Percentiles rank a stretch among this genome's conserved stretches.
phyloP scores from a whole-genome alignment of 1,284 basidiomycete genomes.

The Rhodotorula sp. region DNA sequence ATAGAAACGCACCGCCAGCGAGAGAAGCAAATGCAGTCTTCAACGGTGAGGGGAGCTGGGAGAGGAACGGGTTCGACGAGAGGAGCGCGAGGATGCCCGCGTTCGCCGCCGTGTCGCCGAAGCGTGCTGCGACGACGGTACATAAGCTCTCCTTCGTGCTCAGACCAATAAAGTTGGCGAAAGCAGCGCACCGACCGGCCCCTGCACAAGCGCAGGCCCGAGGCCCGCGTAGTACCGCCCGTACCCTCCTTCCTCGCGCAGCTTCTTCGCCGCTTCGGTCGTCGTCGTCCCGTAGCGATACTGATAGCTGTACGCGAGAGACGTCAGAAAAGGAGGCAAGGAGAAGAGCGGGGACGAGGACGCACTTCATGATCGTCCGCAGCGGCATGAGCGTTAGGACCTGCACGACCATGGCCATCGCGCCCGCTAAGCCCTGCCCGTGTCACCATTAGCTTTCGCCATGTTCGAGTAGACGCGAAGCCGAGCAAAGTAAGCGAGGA shows the following conservation, averaged over 20 bases:
- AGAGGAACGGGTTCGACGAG: slow-evolving; percentile 67
- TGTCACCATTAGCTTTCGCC: neutral
- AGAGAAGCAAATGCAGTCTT: slow-evolving; percentile 57
- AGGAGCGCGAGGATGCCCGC: slow-evolving; percentile 75
- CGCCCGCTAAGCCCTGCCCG: slow-evolving; percentile 32
- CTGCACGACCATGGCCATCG: slow-evolving; percentile 79
- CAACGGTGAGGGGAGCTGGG: slow-evolving; percentile 61
- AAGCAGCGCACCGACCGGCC: slow-evolving; percentile 55
- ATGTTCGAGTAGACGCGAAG: neutral
- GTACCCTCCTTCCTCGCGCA: slow-evolving; percentile 72
- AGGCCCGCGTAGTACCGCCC: slow-evolving; percentile 65
- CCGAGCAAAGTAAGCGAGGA: slow-evolving; percentile 15
- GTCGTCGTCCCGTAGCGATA: slow-evolving; percentile 65
- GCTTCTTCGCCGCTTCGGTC: slow-evolving; percentile 61
- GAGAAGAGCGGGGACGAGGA: neutral
- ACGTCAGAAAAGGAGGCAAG: no score
- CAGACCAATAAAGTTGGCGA: slow-evolving; percentile 45
- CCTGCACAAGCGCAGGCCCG: slow-evolving; percentile 75
- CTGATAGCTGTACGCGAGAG: slow-evolving; percentile 44
- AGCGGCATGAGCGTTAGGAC: slow-evolving; percentile 55
- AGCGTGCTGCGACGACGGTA: slow-evolving; percentile 54
- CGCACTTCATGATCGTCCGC: slow-evolving; percentile 86
- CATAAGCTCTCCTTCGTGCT: slow-evolving; percentile 47
- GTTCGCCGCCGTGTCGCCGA: slow-evolving; percentile 86
- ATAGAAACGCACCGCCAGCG: neutral